Percentiles rank a stretch among this genome's conserved stretches.
Evolutionary conservation across 2,329 filamentous ascomycete species (phyloP).

Genomic region (Cytospora paraplurivora): DNA sequence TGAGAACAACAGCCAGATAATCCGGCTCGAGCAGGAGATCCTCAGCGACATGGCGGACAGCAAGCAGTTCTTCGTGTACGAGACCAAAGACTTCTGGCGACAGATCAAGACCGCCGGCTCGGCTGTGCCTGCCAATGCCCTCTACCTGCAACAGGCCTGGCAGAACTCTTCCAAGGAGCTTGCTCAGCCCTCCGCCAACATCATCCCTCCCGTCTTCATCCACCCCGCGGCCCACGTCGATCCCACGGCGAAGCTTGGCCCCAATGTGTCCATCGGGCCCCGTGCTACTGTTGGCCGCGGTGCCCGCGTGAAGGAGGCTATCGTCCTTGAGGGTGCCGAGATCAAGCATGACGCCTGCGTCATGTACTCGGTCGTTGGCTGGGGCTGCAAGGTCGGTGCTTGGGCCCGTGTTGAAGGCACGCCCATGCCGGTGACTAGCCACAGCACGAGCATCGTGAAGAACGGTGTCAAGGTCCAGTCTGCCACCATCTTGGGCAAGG

Average conservation of each 20-base stretch:
- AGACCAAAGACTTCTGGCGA: conserved; percentile 99
- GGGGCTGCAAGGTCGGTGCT: conserved; percentile 94
- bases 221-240: conserved; percentile 90
- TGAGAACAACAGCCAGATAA: conserved; percentile 79
- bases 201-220: conserved; percentile 91
- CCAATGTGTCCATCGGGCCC: conserved; percentile 95
- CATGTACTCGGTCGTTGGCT: conserved; percentile 93
- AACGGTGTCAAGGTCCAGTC: conserved; percentile 98
- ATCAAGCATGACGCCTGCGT: conserved; percentile 97
- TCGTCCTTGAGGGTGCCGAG: conserved; percentile 92
- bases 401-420: conserved; percentile 98
- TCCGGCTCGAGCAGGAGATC: conserved; percentile 96
- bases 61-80: conserved; percentile 97
- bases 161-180: conserved; percentile 82
- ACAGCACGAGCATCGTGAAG: conserved; percentile 93
- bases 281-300: conserved; percentile 82
- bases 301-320: conserved; percentile 90
- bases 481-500: conserved; percentile 96
- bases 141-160: conserved; percentile 93
- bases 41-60: conserved; percentile 92
- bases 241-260: conserved; percentile 92
- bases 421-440: conserved; percentile 81
- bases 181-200: conserved; percentile 78
- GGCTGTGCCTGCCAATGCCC: conserved; percentile 91
- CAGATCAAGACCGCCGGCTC: conserved; percentile 99